A percentile compares a stretch with the other conserved stretches of the same genome.
Evolutionary conservation across 2,329 filamentous ascomycete species (phyloP).

Genomic region (Aspergillus novofumigatus): DNA sequence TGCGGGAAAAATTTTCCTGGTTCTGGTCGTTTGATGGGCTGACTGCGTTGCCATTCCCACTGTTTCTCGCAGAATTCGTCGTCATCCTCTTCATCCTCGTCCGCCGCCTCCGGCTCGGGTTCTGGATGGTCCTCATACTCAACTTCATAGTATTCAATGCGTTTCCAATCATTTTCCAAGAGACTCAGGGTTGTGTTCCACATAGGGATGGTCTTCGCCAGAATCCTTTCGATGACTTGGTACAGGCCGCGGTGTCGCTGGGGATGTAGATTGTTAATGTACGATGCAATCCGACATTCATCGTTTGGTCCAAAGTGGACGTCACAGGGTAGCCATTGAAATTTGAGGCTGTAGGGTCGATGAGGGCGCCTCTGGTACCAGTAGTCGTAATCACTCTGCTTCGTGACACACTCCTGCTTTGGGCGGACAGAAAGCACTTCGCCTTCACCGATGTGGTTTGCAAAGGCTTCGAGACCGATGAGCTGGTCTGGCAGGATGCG

Average conservation of each 20-base stretch:
- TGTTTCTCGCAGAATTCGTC: background rate
- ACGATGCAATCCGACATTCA: constrained; percentile 31
- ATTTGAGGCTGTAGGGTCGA: constrained; percentile 24
- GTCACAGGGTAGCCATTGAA: constrained; percentile 48
- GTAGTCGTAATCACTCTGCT: background rate
- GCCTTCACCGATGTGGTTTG: background rate
- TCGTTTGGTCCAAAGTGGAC: constrained; percentile 21
- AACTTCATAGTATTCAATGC: constrained; percentile 11
- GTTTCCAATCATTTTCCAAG: background rate
- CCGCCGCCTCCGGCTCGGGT: constrained; percentile 1
- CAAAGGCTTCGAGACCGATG: constrained; percentile 20
- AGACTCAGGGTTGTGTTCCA: constrained; percentile 39
- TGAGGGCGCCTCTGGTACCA: background rate
- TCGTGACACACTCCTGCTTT: background rate
- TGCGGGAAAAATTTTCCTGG: constrained; percentile 3
- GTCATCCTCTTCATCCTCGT: background rate
- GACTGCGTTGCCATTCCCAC: background rate
- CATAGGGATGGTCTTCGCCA: constrained; percentile 40
- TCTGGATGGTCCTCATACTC: constrained; percentile 1
- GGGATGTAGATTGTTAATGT: constrained; percentile 46
- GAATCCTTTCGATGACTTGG: constrained; percentile 32
- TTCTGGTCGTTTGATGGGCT: constrained; percentile 12
- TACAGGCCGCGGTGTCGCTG: constrained; percentile 31
- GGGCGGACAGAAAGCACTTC: constrained; percentile 7
- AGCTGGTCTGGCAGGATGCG: constrained; percentile 14